These are phyloP conservation scores for Picea sitchensis DNA, from an alignment of 75 land plant species.

Conservation along the genomic window DNA sequence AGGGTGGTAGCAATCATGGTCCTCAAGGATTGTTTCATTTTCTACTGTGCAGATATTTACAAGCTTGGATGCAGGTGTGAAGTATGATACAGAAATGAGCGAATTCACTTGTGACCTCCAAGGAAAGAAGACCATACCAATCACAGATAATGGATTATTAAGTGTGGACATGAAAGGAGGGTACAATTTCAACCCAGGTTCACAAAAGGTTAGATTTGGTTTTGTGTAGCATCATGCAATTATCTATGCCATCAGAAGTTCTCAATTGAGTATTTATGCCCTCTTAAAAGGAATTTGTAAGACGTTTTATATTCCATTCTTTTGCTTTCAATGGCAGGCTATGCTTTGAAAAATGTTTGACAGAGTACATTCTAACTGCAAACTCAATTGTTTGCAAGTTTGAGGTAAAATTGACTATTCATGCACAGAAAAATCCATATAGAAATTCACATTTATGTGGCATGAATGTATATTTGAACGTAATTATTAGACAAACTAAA, in stretches of 20 bases:
- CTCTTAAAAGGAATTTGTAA: neutral
- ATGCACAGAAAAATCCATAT: too few species aligned
- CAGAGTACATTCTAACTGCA: neutral
- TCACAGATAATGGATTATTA: slow-evolving; percentile 40
- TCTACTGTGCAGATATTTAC: slow-evolving; percentile 30
- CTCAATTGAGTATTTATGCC: neutral
- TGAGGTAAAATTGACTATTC: too few species aligned
- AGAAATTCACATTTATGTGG: too few species aligned
- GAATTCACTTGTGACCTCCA: slow-evolving; percentile 44
- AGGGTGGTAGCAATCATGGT: neutral
- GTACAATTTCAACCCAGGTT: slow-evolving; percentile 43
- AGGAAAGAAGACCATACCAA: slow-evolving; percentile 45
- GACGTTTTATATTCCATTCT: neutral
- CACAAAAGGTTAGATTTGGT: slow-evolving; percentile 25
- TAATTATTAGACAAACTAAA: too few species aligned
- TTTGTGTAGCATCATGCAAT: neutral
- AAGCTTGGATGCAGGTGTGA: slow-evolving; percentile 44
- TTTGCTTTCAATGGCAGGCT: neutral
- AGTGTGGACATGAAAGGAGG: slow-evolving; percentile 44
- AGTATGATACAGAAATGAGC: slow-evolving; percentile 29
- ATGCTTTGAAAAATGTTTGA: neutral
- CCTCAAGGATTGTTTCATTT: slow-evolving; percentile 7
- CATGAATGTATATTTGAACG: too few species aligned
- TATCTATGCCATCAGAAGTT: neutral
- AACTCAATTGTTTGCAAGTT: too few species aligned